A percentile compares a stretch with the other conserved stretches of the same genome.
phyloP scores from a whole-genome alignment of 345 rosid genomes.

The Pseudoturritis turrita region DNA sequence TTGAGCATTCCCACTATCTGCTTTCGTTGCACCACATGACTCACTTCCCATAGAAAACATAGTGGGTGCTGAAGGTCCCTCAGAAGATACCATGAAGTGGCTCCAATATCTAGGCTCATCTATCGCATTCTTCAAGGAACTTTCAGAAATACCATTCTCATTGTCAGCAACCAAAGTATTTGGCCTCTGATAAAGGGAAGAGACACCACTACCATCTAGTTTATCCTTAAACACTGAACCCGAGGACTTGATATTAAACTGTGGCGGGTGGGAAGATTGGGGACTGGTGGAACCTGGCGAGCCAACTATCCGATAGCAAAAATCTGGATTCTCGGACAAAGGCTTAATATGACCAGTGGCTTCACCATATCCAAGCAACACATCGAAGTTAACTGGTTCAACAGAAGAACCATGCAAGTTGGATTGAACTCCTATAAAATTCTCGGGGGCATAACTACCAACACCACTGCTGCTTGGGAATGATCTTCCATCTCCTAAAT shows the following conservation, averaged over 20 bases:
- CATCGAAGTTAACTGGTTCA: conserved; percentile 34
- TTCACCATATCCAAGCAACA: conserved; percentile 31
- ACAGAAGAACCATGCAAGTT: conserved; percentile 30
- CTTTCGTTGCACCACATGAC: conserved; percentile 1
- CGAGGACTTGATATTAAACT: conserved; percentile 28
- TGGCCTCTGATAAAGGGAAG: conserved; percentile 34
- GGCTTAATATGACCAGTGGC: conserved; percentile 32
- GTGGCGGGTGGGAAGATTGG: conserved; percentile 33
- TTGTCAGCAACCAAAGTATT: conserved; percentile 1
- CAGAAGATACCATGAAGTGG: conserved; percentile 35
- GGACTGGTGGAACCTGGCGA: conserved; percentile 63
- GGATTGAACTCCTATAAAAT: conserved; percentile 13
- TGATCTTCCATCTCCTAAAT: conserved; percentile 26
- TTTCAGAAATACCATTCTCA: conserved; percentile 26
- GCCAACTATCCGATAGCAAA: conserved; percentile 40
- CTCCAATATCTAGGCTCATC: conserved; percentile 32
- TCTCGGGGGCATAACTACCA: conserved; percentile 28
- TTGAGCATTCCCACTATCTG: conserved; percentile 2
- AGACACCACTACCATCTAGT: conserved; percentile 33
- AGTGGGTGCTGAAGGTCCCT: conserved; percentile 21
- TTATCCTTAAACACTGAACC: conserved; percentile 30
- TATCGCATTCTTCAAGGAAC: conserved; percentile 33
- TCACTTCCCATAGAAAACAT: conserved; percentile 21
- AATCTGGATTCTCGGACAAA: conserved; percentile 40
- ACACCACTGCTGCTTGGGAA: conserved; percentile 26